Conservation (phyloP, 805 yeast species). For the Candida sithepensis region DNA sequence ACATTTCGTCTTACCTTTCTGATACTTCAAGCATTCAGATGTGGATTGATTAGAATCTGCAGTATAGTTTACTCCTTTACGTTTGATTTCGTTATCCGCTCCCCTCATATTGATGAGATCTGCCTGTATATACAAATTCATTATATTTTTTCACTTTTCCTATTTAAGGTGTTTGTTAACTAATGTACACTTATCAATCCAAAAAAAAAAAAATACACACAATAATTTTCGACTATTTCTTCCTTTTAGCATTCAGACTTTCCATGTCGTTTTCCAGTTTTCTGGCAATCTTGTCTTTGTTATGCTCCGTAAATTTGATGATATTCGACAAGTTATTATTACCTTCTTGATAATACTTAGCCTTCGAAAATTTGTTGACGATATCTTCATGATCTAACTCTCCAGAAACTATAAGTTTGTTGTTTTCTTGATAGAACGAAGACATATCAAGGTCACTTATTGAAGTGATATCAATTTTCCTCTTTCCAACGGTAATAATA, state of each 20-base stretch:
- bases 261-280: slow-evolving; percentile 17
- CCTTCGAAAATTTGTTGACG: slow-evolving; percentile 15
- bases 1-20: too few relatives aligned
- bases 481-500: background rate
- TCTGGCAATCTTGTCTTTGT: slow-evolving; percentile 22
- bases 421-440: slow-evolving; percentile 35
- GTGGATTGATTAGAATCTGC: background rate
- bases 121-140: background rate
- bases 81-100: background rate
- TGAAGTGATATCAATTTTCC: slow-evolving; percentile 10
- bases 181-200: background rate
- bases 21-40: too few relatives aligned
- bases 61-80: background rate
- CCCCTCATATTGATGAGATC: background rate
- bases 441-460: slow-evolving; percentile 35
- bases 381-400: slow-evolving; percentile 26
- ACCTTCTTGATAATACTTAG: slow-evolving; percentile 27
- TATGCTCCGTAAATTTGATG: slow-evolving; percentile 28
- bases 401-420: slow-evolving; percentile 29
- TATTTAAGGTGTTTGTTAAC: background rate
- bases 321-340: slow-evolving; percentile 31
- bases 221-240: background rate
- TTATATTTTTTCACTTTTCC: background rate
- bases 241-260: slow-evolving; percentile 4
- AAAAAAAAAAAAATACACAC: too few relatives aligned